These are phyloP conservation scores for Serendipita sp. DNA, from an alignment of 768 basidiomycete species.

Conservation along the genomic window DNA sequence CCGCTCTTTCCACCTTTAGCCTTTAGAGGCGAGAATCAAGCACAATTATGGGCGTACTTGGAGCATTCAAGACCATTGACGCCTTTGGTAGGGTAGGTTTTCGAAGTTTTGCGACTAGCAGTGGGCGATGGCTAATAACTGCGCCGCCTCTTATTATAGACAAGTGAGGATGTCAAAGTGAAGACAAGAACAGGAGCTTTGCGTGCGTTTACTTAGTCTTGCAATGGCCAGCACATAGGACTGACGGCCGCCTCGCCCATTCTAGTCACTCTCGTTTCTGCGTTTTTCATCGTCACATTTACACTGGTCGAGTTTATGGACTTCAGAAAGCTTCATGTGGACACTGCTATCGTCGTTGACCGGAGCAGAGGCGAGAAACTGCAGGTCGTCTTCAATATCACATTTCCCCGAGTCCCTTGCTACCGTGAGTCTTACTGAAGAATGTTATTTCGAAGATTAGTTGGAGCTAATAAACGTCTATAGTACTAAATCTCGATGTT, in stretches of 20 bases:
- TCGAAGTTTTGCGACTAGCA: background rate
- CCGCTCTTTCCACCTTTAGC: background rate
- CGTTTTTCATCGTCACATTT: constrained; percentile 82
- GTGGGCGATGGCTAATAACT: background rate
- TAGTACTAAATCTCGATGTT: constrained; percentile 89
- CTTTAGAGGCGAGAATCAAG: background rate
- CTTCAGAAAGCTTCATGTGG: constrained; percentile 71
- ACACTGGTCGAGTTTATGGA: constrained; percentile 91
- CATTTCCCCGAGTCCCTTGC: constrained; percentile 93
- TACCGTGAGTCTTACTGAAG: constrained; percentile 49
- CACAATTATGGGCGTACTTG: constrained; percentile 24
- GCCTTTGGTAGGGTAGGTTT: constrained; percentile 90
- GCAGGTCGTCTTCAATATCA: constrained; percentile 78
- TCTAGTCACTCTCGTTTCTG: constrained; percentile 78
- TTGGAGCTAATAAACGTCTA: background rate
- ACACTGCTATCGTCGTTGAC: constrained; percentile 90
- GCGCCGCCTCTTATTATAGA: constrained; percentile 31
- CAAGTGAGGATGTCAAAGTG: constrained; percentile 98
- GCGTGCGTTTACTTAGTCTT: constrained; percentile 33
- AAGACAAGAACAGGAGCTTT: constrained; percentile 89
- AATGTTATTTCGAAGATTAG: background rate
- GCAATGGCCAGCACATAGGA: background rate
- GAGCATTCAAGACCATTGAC: constrained; percentile 69
- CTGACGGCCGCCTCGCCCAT: constrained; percentile 8
- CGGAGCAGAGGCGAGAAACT: constrained; percentile 88